Base-by-base conservation (phyloP, 2,329 filamentous ascomycete genomes). In the Beauveria medogensis region DNA sequence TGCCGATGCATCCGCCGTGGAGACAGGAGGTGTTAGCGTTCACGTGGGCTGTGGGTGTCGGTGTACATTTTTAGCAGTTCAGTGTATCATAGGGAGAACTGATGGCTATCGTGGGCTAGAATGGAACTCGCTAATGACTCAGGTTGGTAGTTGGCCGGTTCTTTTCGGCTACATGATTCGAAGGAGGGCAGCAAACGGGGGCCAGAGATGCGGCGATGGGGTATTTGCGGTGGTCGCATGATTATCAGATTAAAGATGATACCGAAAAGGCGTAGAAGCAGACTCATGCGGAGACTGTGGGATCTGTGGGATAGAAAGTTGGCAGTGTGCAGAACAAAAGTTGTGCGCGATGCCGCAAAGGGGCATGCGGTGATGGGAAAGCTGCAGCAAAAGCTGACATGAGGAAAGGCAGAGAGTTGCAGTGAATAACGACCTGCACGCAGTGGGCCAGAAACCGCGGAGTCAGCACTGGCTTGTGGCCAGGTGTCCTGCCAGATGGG, bases 1-100 rank as follows among this genome's bases (percentile, higher is more conserved):
- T 54, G 51, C 51, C 51, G 51, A 26, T 41, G 51, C 37, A 54
- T 54, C 51, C 51, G 51, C 51, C 37, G 34, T 53, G 51, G 34
- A 54, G 34, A 37, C 20, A 20, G 34, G 24, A 40, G n/a, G 14
- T 18, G 16, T 41, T 54, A 41, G 51, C 51, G 34, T 20, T 41
- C 18, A 28, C 26, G 24, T 50, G 26, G 47, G n/a, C 7, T 14
- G 20, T 16, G 22, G 34, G 37, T 22, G 30, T 53, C n/a, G 50
- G n/a, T 10, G 12, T 3, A 26, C 14, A n/a, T 22, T 52, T 22
- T 37, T 53, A 22, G 16, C 9, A 5, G 34, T 41, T 28, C 6
- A 7, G 16, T 7, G 24, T 9, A 34, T 5, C 30, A n/a, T 12
- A 52, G 48, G 18, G 14, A 22, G 48, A 30, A 34, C 34, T 51